Evolutionary conservation across 371 early-diverging fungal species (phyloP), one percentile per base, ranked within the genome.

Genomic region (Antonospora locustae): DNA sequence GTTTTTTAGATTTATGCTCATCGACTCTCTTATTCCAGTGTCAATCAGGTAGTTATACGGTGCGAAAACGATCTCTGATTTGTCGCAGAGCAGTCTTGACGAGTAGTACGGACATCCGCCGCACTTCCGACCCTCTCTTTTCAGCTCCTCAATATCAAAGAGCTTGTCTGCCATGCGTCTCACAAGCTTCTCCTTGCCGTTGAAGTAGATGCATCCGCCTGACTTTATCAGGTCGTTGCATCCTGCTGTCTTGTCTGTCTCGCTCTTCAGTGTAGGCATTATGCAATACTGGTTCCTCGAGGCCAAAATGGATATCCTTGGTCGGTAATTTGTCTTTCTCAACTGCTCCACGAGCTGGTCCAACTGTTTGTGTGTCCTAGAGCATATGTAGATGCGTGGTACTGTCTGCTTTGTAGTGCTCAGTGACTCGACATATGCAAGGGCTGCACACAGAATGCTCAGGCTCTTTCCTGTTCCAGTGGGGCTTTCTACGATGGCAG

Each of bases 31-130:
- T 38, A 75, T 74, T 70, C 73, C 50, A 2, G 83, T 78, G 71
- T 87, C 84, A 16, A 90, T 76, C 0, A 90, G 71, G 63, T 88
- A 90, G 61, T 86, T 89, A 71, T 91, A 91, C 0, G 91, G 91
- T 27, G 84, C 80, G 60, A 89, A 87, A 0, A 88, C 70, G 3
- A 91, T 70, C 22, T 86, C 83, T 5, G 86, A 84, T 2, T 60
- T 49, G 14, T 71, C 72, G 5, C 76, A 70, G 11, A 78, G 16
- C 1, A 79, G 77, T 46, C 81, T 71, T 0, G 85, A 53, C 3
- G 83, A 78, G 69, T 75, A 90, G 66, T 88, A 90, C 0, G 91
- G 84, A 44, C 91, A 90, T 0, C 60, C 61, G 0, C 12, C 63
- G 19, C 51, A 60, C 37, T 63, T 67, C 25, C 64, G 63, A 5